phyloP scores from a whole-genome alignment of 805 yeast species.

The Blastobotrys parvus region DNA sequence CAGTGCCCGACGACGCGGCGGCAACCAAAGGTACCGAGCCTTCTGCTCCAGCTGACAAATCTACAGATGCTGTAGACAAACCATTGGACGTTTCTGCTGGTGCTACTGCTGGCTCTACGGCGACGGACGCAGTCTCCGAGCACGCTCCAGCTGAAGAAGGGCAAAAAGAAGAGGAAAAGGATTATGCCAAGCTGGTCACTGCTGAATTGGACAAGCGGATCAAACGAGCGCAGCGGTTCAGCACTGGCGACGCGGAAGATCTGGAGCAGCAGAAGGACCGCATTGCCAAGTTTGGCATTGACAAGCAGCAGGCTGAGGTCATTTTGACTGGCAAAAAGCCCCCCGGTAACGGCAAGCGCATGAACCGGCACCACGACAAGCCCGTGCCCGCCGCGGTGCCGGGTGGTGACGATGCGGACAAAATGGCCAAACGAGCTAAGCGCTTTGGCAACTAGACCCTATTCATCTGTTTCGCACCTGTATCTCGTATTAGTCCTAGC shows the following conservation, averaged over 20 bases:
- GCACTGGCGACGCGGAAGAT: conserved; percentile 36
- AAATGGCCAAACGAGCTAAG: conserved; percentile 16
- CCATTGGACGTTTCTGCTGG: not conserved
- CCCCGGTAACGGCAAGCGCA: not conserved
- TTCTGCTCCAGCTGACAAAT: not conserved
- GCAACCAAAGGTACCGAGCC: conserved; percentile 29
- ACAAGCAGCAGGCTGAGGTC: conserved; percentile 6
- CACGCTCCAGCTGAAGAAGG: not conserved
- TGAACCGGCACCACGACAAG: not conserved
- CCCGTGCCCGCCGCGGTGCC: conserved; percentile 6
- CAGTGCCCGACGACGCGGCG: not conserved
- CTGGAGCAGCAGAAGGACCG: conserved; percentile 59
- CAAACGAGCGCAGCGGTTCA: conserved; percentile 65
- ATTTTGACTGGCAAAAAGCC: conserved; percentile 4
- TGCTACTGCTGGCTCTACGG: not conserved
- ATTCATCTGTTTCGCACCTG: no score
- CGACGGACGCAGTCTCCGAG: not conserved
- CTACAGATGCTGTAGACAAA: not conserved
- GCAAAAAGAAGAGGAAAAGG: conserved; percentile 1
- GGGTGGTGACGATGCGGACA: conserved; percentile 14
- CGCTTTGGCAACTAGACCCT: no score
- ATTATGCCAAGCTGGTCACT: conserved; percentile 47
- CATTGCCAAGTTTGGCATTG: conserved; percentile 69
- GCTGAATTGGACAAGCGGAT: conserved; percentile 60
- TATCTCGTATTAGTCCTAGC: no score